phyloP scores from a whole-genome alignment of 2,329 filamentous ascomycete species.

The Moelleriella libera region DNA sequence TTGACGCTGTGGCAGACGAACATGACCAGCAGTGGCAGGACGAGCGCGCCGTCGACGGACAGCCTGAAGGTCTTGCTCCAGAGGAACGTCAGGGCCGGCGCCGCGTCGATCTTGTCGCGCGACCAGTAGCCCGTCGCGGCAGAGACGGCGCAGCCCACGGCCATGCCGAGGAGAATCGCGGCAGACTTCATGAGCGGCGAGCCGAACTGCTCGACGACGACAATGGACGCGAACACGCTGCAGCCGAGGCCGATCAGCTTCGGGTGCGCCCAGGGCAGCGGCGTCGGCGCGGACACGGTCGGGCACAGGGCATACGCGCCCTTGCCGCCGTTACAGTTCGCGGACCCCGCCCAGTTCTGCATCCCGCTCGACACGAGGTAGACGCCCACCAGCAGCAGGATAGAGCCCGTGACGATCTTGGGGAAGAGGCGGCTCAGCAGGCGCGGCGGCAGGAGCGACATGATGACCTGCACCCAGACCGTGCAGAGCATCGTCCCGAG shows the following conservation, averaged over 20 bases:
- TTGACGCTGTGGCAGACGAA: conserved; percentile 3
- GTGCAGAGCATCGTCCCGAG: conserved; percentile 5
- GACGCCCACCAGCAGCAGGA: conserved; percentile 3
- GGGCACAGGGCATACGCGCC: conserved; percentile 3
- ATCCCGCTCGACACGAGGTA: conserved; percentile 3
- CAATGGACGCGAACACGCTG: conserved; percentile 4
- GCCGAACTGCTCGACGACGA: conserved; percentile 4
- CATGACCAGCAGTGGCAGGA: conserved; percentile 4
- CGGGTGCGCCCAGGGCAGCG: conserved; percentile 4
- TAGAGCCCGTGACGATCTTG: conserved; percentile 4
- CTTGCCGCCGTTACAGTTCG: conserved; percentile 3
- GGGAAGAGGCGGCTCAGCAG: conserved; percentile 4
- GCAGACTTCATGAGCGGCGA: conserved; percentile 5
- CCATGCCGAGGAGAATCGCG: conserved; percentile 2
- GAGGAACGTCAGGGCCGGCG: conserved; percentile 2
- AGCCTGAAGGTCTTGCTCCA: conserved; percentile 3
- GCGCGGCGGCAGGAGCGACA: conserved; percentile 3
- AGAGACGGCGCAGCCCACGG: conserved; percentile 3
- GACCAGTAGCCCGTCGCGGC: conserved; percentile 5
- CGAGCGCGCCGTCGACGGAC: conserved; percentile 4
- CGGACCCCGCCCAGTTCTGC: conserved; percentile 4
- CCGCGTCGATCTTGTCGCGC: conserved; percentile 1
- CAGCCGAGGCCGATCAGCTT: conserved; percentile 4
- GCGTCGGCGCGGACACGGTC: conserved; percentile 1
- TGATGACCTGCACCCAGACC: conserved; percentile 3